phyloP scores from a whole-genome alignment of 192 early-diverging fungal genomes.

The Coemansia sp. region DNA sequence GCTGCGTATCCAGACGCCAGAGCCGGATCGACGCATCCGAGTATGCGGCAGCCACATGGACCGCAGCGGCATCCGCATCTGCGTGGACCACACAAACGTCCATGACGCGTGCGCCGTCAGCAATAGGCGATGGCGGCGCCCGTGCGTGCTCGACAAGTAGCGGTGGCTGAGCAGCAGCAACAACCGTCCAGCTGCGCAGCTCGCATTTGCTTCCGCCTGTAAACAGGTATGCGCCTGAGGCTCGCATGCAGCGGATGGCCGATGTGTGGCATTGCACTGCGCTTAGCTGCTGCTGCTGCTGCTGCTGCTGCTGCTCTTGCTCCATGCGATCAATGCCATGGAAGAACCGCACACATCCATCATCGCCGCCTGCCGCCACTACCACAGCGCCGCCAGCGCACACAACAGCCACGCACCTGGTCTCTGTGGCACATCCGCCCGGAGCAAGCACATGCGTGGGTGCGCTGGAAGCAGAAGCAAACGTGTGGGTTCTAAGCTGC shows the following conservation, averaged over 20 bases:
- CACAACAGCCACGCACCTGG: background rate
- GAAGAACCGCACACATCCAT: slow-evolving; percentile 17
- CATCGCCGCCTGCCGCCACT: slow-evolving; percentile 28
- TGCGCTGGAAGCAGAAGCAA: background rate
- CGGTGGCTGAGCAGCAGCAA: slow-evolving; percentile 9
- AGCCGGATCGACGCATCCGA: slow-evolving; percentile 69
- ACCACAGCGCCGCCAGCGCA: background rate
- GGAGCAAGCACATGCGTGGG: background rate
- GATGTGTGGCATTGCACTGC: slow-evolving; percentile 19
- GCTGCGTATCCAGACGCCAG: slow-evolving; percentile 19
- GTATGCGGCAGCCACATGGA: slow-evolving; percentile 65
- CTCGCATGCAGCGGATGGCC: slow-evolving; percentile 25
- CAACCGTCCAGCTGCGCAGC: slow-evolving; percentile 62
- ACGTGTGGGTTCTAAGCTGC: slow-evolving; percentile 58
- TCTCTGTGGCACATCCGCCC: background rate
- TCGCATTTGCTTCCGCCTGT: slow-evolving; percentile 69
- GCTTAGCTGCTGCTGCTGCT: background rate
- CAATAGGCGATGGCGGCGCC: background rate
- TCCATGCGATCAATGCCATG: background rate
- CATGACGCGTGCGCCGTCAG: slow-evolving; percentile 67
- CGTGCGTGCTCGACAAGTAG: slow-evolving; percentile 7
- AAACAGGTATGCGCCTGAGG: slow-evolving; percentile 49
- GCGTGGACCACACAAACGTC: slow-evolving; percentile 57
- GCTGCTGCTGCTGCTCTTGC: background rate
- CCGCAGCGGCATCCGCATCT: background rate